Evolutionary conservation across 768 basidiomycete genomes (phyloP).

Genomic region (Podaxis sp.): DNA sequence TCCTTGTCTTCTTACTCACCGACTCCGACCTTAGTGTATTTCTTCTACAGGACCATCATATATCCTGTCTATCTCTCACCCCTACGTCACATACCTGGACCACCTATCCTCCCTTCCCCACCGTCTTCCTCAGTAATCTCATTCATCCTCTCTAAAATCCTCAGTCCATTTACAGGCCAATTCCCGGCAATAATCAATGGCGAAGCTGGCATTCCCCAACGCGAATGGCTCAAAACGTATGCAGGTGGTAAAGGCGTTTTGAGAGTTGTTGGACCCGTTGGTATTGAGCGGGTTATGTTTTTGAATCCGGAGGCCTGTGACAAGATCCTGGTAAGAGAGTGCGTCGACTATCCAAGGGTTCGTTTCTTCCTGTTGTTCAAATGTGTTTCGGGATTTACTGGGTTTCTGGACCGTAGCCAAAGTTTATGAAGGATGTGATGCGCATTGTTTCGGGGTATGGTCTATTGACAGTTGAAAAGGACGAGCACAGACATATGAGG

Average conservation of each 20-base stretch:
- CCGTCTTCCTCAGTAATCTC: background rate
- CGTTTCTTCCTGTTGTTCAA: slow-evolving; percentile 8
- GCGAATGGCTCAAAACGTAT: slow-evolving; percentile 41
- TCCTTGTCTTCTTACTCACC: too few species aligned
- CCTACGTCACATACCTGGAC: slow-evolving; percentile 13
- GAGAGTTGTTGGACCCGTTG: slow-evolving; percentile 41
- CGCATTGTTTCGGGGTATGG: slow-evolving; percentile 40
- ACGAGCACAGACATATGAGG: slow-evolving; percentile 43
- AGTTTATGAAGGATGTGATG: slow-evolving; percentile 37
- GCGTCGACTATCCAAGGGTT: slow-evolving; percentile 41
- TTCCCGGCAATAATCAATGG: slow-evolving; percentile 35
- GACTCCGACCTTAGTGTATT: background rate
- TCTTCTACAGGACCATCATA: slow-evolving; percentile 7
- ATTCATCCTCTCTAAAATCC: background rate
- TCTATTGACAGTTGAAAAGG: slow-evolving; percentile 41
- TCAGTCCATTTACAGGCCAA: slow-evolving; percentile 29
- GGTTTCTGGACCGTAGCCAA: slow-evolving; percentile 28
- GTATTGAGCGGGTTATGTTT: slow-evolving; percentile 41
- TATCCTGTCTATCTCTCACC: slow-evolving; percentile 12
- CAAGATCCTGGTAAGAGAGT: slow-evolving; percentile 37
- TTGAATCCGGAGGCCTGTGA: slow-evolving; percentile 41
- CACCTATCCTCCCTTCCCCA: background rate
- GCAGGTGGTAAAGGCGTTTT: slow-evolving; percentile 31
- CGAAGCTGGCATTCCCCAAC: slow-evolving; percentile 42
- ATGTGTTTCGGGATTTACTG: background rate